These are phyloP conservation scores for Guillardia theta DNA, from an alignment of 78 protist genomes.

Conservation along the genomic window DNA sequence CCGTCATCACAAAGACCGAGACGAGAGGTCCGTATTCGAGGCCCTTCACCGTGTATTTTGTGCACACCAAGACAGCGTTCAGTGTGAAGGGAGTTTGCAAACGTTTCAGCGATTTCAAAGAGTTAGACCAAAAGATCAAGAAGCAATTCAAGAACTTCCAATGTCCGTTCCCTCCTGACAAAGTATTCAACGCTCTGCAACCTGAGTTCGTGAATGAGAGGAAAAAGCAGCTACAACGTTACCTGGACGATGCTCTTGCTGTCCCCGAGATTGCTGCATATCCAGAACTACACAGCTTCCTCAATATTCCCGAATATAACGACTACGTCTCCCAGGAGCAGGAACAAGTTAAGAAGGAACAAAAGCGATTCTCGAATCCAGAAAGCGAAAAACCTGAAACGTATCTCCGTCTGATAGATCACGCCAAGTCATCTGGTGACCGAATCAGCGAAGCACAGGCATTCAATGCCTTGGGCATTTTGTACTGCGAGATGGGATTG, in stretches of 20 bases:
- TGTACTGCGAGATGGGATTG: background rate
- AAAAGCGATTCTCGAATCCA: background rate
- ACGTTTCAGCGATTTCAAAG: slow-evolving; percentile 4
- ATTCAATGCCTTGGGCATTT: background rate
- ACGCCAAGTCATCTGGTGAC: background rate
- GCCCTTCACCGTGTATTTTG: slow-evolving; percentile 6
- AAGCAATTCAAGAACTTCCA: background rate
- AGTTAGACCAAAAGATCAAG: background rate
- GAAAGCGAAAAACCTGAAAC: background rate
- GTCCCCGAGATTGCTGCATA: background rate
- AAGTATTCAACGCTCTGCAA: background rate
- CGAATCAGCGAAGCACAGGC: background rate
- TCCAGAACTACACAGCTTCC: background rate
- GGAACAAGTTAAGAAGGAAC: background rate
- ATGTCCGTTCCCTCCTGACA: background rate
- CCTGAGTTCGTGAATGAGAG: background rate
- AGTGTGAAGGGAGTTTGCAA: slow-evolving; percentile 20
- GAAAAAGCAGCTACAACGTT: background rate
- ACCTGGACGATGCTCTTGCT: background rate
- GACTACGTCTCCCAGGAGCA: background rate
- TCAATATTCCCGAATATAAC: background rate
- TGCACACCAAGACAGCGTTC: slow-evolving; percentile 31
- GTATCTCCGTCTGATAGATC: background rate
- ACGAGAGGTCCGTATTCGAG: slow-evolving; percentile 20
- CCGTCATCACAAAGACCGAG: slow-evolving; percentile 3